These are phyloP conservation scores for Capsella bursapastoris DNA, from an alignment of 345 rosid species.

Conservation along the genomic window DNA sequence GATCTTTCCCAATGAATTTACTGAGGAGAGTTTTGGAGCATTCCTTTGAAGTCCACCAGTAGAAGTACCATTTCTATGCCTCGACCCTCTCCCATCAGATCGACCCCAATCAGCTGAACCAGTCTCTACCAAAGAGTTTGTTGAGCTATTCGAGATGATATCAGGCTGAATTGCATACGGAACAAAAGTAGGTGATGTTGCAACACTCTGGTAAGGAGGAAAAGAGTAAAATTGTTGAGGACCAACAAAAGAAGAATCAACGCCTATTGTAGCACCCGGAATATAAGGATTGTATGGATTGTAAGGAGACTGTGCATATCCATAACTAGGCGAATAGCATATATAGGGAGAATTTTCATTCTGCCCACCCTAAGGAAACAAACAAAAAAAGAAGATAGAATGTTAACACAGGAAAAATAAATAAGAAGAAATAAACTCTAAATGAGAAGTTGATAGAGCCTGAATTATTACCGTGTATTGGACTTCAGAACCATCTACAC, in stretches of 20 bases:
- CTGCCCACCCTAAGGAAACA: slow-evolving; percentile 70
- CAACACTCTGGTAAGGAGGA: slow-evolving; percentile 65
- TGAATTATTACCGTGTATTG: slow-evolving; percentile 63
- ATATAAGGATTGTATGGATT: slow-evolving; percentile 92
- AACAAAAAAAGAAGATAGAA: neutral
- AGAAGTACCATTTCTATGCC: slow-evolving; percentile 53
- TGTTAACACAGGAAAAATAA: neutral
- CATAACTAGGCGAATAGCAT: slow-evolving; percentile 83
- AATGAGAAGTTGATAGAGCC: slow-evolving; percentile 1
- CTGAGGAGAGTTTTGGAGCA: slow-evolving; percentile 51
- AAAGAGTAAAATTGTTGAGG: slow-evolving; percentile 69
- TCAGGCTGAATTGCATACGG: slow-evolving; percentile 69
- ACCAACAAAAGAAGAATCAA: slow-evolving; percentile 63
- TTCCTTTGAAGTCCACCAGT: slow-evolving; percentile 53
- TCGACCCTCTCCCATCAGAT: slow-evolving; percentile 56
- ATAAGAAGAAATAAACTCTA: neutral
- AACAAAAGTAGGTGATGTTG: slow-evolving; percentile 62
- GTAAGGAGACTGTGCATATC: slow-evolving; percentile 84
- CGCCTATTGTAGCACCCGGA: slow-evolving; percentile 78
- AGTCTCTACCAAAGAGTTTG: slow-evolving; percentile 55
- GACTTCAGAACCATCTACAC: slow-evolving; percentile 79
- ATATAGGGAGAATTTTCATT: slow-evolving; percentile 79
- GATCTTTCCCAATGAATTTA: slow-evolving; percentile 49
- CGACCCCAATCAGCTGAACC: slow-evolving; percentile 49
- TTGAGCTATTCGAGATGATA: slow-evolving; percentile 43